phyloP scores from a whole-genome alignment of 2,329 filamentous ascomycete species.

The Pyricularia sp. region DNA sequence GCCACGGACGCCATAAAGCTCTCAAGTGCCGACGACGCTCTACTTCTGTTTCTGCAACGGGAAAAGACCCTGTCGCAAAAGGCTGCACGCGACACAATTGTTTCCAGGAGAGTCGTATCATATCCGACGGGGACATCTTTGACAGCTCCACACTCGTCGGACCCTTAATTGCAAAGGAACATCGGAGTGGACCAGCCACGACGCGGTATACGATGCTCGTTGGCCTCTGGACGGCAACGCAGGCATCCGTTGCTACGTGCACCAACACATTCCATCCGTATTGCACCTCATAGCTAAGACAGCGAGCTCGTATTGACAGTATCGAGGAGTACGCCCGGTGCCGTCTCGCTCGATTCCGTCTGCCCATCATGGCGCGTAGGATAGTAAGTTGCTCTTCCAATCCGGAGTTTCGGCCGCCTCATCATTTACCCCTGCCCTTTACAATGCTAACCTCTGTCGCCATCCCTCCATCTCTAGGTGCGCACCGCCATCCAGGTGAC shows the following conservation, averaged over 20 bases:
- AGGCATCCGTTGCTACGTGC: not conserved
- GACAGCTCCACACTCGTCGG: not conserved
- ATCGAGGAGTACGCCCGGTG: slow-evolving; percentile 1
- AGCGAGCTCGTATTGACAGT: not conserved
- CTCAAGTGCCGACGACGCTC: not conserved
- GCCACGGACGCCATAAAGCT: not conserved
- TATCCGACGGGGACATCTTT: not conserved
- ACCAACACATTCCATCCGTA: not conserved
- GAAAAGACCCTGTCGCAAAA: not conserved
- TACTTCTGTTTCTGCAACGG: not conserved
- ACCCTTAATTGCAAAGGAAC: not conserved
- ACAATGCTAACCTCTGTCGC: not conserved
- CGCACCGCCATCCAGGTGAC: slow-evolving; percentile 65
- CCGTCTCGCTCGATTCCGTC: not conserved
- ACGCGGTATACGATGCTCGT: slow-evolving; percentile 1
- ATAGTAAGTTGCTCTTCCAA: slow-evolving; percentile 12
- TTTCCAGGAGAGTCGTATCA: not conserved
- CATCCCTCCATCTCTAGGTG: slow-evolving; percentile 24
- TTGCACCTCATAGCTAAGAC: not conserved
- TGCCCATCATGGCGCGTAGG: slow-evolving; percentile 16
- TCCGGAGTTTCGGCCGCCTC: not conserved
- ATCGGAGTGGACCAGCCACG: not conserved
- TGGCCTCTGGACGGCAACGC: slow-evolving; percentile 1
- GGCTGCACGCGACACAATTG: not conserved
- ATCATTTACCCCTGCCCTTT: not conserved